phyloP scores from a whole-genome alignment of 1,284 basidiomycete species.

The Jaminaea rosea region DNA sequence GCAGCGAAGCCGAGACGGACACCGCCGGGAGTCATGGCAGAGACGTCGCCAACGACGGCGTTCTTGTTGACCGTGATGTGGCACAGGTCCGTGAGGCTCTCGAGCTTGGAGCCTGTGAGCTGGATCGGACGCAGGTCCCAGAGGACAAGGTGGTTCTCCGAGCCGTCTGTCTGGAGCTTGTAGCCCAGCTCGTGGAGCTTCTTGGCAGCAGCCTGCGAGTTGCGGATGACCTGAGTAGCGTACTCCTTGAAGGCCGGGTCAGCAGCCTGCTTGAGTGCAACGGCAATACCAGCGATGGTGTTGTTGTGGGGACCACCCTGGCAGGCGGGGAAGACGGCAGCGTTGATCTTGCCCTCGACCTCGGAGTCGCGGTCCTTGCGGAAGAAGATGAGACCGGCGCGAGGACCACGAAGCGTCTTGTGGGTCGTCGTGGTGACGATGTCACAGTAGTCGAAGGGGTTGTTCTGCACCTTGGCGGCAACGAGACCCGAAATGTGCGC shows the following conservation, averaged over 20 bases:
- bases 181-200: conserved; percentile 49
- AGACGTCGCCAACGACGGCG: conserved; percentile 80
- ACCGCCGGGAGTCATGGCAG: conserved; percentile 95
- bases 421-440: conserved; percentile 62
- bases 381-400: conserved; percentile 98
- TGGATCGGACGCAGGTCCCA: conserved; percentile 95
- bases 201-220: conserved; percentile 42
- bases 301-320: conserved; percentile 99
- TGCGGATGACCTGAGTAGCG: conserved; percentile 81
- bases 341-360: conserved; percentile 90
- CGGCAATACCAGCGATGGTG: conserved; percentile 92
- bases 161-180: conserved; percentile 92
- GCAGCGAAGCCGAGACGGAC: conserved; percentile 93
- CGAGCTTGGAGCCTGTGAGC: conserved; percentile 92
- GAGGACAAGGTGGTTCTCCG: conserved; percentile 94
- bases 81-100: conserved; percentile 93
- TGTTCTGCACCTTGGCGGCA: conserved; percentile 82
- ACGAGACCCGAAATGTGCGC: conserved; percentile 95
- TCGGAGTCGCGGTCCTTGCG: conserved; percentile 79
- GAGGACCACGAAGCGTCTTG: conserved; percentile 97
- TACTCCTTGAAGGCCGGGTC: conserved; percentile 86
- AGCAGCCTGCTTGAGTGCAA: conserved; percentile 84
- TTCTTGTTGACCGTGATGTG: conserved; percentile 76
- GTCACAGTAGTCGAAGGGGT: conserved; percentile 93
- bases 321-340: conserved; percentile 98